Evolutionary conservation across 2,329 filamentous ascomycete species (phyloP).

Genomic region (Biscogniauxia mediterranea): DNA sequence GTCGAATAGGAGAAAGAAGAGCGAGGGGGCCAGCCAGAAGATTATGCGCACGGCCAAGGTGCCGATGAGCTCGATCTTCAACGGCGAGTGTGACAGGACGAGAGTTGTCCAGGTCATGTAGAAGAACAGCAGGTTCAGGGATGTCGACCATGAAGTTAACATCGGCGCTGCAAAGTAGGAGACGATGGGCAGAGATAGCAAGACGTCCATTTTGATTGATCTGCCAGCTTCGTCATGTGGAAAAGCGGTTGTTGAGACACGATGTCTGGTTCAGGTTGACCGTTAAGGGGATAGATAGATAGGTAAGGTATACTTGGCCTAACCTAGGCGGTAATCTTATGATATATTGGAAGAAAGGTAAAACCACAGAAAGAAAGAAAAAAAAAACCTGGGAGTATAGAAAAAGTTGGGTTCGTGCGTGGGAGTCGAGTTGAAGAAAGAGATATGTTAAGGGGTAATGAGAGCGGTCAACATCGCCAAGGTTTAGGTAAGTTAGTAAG

Average conservation of each 20-base stretch:
- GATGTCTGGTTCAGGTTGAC: neutral
- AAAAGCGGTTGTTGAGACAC: neutral
- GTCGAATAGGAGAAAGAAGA: slow-evolving; percentile 73
- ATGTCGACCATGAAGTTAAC: slow-evolving; percentile 70
- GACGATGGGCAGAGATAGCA: slow-evolving; percentile 70
- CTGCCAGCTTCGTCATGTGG: slow-evolving; percentile 3
- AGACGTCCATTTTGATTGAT: slow-evolving; percentile 53
- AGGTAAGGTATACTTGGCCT: no score
- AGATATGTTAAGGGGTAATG: neutral
- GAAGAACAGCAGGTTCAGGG: slow-evolving; percentile 83
- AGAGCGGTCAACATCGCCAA: no score
- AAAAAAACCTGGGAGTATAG: neutral
- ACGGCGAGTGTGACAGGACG: slow-evolving; percentile 70
- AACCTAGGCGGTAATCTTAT: neutral
- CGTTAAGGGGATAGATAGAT: neutral
- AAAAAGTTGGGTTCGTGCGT: neutral
- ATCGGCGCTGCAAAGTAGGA: slow-evolving; percentile 64
- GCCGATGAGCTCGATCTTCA: slow-evolving; percentile 73
- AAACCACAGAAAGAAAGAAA: neutral
- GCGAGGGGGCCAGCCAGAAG: slow-evolving; percentile 71
- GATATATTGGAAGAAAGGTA: neutral
- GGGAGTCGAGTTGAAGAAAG: neutral
- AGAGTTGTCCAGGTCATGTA: slow-evolving; percentile 88
- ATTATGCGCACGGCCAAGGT: slow-evolving; percentile 64
- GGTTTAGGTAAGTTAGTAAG: no score